A percentile compares a stretch with the other conserved stretches of the same genome.
Conservation (phyloP, 345 rosid species). For the Eutrema japonicum region DNA sequence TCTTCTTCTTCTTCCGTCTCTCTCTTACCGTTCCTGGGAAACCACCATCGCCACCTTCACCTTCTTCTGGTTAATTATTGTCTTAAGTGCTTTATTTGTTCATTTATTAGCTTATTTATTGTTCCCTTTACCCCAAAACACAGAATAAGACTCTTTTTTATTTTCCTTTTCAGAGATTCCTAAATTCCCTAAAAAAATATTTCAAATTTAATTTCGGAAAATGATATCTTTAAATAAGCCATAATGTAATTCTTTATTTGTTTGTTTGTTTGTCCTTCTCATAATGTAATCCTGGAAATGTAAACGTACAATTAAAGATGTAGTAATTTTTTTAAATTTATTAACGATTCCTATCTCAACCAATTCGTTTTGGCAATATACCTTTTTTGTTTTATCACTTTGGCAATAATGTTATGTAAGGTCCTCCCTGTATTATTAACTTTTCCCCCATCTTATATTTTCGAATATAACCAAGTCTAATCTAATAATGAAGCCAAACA, state of each 20-base stretch:
- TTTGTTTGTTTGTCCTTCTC: too few relatives aligned
- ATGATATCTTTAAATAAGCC: background rate
- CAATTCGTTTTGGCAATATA: constrained; percentile 19
- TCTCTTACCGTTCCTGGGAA: constrained; percentile 26
- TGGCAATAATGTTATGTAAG: constrained; percentile 2
- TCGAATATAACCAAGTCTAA: constrained; percentile 21
- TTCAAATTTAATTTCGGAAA: background rate
- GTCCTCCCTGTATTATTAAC: constrained; percentile 3
- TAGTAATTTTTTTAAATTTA: background rate
- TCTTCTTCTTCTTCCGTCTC: constrained; percentile 1
- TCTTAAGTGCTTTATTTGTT: constrained; percentile 38
- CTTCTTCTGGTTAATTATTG: constrained; percentile 27
- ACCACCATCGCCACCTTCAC: constrained; percentile 36
- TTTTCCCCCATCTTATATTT: constrained; percentile 39
- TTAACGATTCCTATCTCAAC: constrained; percentile 24
- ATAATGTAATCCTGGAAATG: constrained; percentile 1
- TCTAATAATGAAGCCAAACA: constrained; percentile 33
- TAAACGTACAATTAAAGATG: background rate
- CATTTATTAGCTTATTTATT: constrained; percentile 33
- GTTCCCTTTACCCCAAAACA: constrained; percentile 39
- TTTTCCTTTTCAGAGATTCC: background rate
- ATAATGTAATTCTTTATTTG: background rate
- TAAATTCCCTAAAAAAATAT: constrained; percentile 13
- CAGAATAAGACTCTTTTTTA: constrained; percentile 28
- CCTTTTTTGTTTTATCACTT: constrained; percentile 6